These are phyloP conservation scores for Septoria linicola DNA, from an alignment of 2,329 filamentous ascomycete species.

Conservation along the genomic window DNA sequence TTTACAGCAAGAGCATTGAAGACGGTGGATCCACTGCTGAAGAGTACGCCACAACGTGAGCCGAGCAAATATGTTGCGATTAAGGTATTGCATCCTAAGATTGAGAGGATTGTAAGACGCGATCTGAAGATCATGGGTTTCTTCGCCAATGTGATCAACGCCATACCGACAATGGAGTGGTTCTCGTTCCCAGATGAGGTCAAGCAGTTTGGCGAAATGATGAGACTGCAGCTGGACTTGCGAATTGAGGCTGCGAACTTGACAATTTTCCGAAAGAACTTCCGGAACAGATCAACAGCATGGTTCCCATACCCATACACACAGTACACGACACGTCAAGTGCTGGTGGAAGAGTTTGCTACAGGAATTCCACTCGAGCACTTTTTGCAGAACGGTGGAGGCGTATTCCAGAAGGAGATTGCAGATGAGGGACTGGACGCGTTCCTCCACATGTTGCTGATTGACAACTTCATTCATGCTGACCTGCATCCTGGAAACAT, in stretches of 20 bases:
- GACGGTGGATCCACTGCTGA: conserved; percentile 82
- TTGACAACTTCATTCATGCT: conserved; percentile 97
- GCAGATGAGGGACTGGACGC: conserved; percentile 93
- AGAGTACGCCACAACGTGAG: conserved; percentile 78
- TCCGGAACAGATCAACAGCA: conserved; percentile 84
- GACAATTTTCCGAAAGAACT: conserved; percentile 82
- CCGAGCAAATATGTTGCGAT: conserved; percentile 92
- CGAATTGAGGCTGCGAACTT: conserved; percentile 93
- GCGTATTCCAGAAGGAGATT: conserved; percentile 89
- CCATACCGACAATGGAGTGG: conserved; percentile 94
- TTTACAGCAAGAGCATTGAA: conserved; percentile 69
- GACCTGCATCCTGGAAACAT: conserved; percentile 97
- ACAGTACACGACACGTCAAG: conserved; percentile 87
- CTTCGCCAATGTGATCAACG: conserved; percentile 80
- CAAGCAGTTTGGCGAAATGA: conserved; percentile 93
- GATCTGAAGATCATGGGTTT: conserved; percentile 92
- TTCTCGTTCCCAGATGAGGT: conserved; percentile 94
- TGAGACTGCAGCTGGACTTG: conserved; percentile 93
- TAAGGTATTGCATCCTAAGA: conserved; percentile 90
- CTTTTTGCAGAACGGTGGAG: conserved; percentile 88
- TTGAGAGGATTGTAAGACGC: conserved; percentile 84
- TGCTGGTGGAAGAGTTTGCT: conserved; percentile 92
- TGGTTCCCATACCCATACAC: conserved; percentile 95
- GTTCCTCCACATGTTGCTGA: conserved; percentile 91
- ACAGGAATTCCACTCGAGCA: conserved; percentile 88